Percentiles rank a stretch among this genome's conserved stretches.
These are phyloP conservation scores for Penicillium simplicissimum DNA, from an alignment of 495 filamentous ascomycete genomes.

Conservation along the genomic window DNA sequence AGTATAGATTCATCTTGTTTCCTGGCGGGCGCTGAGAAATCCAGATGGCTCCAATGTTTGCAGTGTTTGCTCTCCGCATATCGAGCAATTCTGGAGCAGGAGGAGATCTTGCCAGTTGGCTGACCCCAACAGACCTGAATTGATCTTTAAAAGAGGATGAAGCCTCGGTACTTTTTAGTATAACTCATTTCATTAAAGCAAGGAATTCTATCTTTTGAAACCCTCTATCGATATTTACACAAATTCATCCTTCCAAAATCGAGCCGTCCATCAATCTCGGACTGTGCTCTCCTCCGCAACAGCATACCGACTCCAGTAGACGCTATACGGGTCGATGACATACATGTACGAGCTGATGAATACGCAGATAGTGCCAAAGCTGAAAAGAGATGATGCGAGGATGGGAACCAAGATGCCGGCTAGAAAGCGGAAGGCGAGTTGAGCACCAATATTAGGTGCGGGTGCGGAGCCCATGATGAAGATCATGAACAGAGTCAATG, in stretches of 20 bases:
- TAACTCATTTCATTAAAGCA: no score
- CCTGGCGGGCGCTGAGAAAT: slow-evolving; percentile 16
- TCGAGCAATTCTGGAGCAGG: not conserved
- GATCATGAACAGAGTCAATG: slow-evolving; percentile 51
- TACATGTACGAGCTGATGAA: no score
- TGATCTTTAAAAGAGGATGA: no score
- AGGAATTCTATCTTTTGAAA: no score
- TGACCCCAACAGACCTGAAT: no score
- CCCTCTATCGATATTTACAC: not conserved
- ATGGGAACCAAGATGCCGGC: slow-evolving; percentile 55
- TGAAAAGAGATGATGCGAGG: no score
- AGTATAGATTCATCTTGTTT: slow-evolving; percentile 2
- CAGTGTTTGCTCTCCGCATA: slow-evolving; percentile 21
- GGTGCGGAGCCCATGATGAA: slow-evolving; percentile 56
- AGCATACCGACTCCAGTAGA: slow-evolving; percentile 53
- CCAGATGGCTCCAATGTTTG: slow-evolving; percentile 16
- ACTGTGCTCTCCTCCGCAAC: slow-evolving; percentile 21
- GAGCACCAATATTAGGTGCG: slow-evolving; percentile 52
- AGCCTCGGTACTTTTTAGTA: no score
- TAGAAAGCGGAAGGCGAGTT: slow-evolving; percentile 54
- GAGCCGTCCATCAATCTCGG: not conserved
- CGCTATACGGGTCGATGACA: no score
- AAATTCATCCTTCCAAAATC: not conserved
- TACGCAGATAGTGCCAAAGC: no score
- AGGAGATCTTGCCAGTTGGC: not conserved